Evolutionary conservation across 345 rosid genomes (phyloP).

Genomic region (Nephelium lappaceum): DNA sequence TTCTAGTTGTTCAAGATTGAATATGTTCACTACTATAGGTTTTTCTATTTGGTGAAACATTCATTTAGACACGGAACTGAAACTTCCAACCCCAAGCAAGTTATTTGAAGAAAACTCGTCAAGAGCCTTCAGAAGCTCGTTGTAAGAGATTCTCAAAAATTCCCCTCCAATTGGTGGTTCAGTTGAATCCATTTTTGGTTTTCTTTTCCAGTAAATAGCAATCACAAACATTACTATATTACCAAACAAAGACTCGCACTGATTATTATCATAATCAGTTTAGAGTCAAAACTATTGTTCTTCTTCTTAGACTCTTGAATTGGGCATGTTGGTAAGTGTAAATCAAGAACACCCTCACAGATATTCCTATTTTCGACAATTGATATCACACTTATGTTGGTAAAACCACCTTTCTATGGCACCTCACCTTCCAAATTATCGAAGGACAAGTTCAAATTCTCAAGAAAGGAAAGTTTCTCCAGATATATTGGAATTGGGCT

Average conservation of each 20-base stretch:
- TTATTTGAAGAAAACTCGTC: constrained; percentile 26
- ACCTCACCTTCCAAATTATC: constrained; percentile 46
- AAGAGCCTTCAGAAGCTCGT: constrained; percentile 28
- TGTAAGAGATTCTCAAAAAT: constrained; percentile 19
- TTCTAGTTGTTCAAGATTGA: constrained; percentile 21
- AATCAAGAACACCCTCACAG: constrained; percentile 36
- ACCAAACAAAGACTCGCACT: neutral
- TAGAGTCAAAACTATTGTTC: neutral
- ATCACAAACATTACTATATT: neutral
- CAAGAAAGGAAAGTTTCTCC: neutral
- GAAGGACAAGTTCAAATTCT: constrained; percentile 34
- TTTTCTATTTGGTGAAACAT: neutral
- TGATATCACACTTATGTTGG: constrained; percentile 32
- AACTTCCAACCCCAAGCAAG: constrained; percentile 29
- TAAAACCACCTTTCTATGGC: constrained; percentile 38
- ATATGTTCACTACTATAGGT: constrained; percentile 29
- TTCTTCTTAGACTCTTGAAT: neutral
- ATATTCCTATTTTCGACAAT: constrained; percentile 34
- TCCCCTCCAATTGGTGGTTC: neutral
- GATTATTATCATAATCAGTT: constrained; percentile 6
- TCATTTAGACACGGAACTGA: constrained; percentile 34
- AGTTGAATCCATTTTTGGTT: neutral
- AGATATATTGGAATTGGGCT: constrained; percentile 30
- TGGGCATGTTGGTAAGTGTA: constrained; percentile 20
- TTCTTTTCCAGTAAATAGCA: constrained; percentile 1